Conservation (phyloP, 129 eudicot genomes). For the Helianthus tuberosus region DNA sequence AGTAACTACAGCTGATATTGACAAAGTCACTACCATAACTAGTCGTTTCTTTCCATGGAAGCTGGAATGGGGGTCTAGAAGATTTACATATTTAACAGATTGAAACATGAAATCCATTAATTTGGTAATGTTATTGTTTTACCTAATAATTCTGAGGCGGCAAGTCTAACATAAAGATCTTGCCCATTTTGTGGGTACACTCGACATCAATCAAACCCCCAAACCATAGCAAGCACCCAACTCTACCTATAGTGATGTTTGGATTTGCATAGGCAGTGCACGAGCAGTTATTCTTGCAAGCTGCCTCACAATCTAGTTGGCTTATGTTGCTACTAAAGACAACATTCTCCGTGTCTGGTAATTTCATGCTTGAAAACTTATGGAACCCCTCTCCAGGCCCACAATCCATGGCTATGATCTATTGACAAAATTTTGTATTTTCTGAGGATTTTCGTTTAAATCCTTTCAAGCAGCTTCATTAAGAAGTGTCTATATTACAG, state of each 20-base stretch:
- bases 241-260: constrained; percentile 31
- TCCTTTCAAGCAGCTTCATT: too few species aligned
- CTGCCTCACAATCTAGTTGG: constrained; percentile 28
- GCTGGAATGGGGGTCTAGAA: too few species aligned
- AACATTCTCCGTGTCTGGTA: constrained; percentile 30
- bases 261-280: constrained; percentile 41
- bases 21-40: constrained; percentile 13
- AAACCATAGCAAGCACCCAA: constrained; percentile 55
- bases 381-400: constrained; percentile 35
- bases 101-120: too few species aligned
- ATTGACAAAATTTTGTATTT: constrained; percentile 26
- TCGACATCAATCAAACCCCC: constrained; percentile 21
- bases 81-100: too few species aligned
- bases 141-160: too few species aligned
- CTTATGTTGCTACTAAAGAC: constrained; percentile 3
- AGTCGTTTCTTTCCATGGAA: constrained; percentile 21
- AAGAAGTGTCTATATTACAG: too few species aligned
- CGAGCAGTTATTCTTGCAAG: constrained; percentile 32
- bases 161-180: too few species aligned
- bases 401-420: constrained; percentile 23
- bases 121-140: too few species aligned
- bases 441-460: background rate
- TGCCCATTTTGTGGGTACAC: constrained; percentile 38
- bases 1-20: constrained; percentile 13
- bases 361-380: constrained; percentile 26